Evolutionary conservation across 192 early-diverging fungal genomes (phyloP).

Genomic region (Backusella macrospora): DNA sequence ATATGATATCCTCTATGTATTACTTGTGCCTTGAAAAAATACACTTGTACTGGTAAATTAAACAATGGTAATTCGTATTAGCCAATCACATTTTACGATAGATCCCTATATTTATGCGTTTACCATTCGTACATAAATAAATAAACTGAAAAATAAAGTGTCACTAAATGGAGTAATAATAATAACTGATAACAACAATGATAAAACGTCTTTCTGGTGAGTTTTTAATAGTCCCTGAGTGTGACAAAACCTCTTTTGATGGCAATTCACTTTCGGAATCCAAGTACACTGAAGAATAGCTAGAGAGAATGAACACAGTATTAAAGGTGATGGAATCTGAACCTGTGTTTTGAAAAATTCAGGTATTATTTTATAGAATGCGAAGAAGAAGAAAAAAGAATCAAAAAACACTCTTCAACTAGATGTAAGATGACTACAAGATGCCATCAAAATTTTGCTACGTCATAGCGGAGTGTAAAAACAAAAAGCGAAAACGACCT

Average conservation of each 20-base stretch:
- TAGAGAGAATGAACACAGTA: conserved; percentile 58
- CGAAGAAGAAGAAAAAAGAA: conserved; percentile 61
- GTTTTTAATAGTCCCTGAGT: conserved; percentile 63
- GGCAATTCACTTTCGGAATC: conserved; percentile 64
- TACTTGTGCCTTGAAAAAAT: no score
- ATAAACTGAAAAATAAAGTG: no score
- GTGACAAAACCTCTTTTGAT: conserved; percentile 66
- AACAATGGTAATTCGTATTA: no score
- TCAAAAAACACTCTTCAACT: conserved; percentile 61
- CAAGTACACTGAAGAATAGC: conserved; percentile 66
- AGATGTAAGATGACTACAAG: conserved; percentile 62
- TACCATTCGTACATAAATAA: no score
- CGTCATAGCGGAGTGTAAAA: not conserved
- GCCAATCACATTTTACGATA: no score
- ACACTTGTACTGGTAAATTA: no score
- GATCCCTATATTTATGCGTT: no score
- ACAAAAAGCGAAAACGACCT: not conserved
- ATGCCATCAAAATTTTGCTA: conserved; percentile 33
- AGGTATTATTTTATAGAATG: conserved; percentile 72
- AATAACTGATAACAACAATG: no score
- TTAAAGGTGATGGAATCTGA: conserved; percentile 66
- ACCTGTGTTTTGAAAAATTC: conserved; percentile 70
- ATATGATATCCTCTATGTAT: no score
- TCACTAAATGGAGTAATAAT: no score
- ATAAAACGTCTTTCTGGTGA: conserved; percentile 52